phyloP scores from a whole-genome alignment of 495 filamentous ascomycete species.

The Penicillium cataractarum region DNA sequence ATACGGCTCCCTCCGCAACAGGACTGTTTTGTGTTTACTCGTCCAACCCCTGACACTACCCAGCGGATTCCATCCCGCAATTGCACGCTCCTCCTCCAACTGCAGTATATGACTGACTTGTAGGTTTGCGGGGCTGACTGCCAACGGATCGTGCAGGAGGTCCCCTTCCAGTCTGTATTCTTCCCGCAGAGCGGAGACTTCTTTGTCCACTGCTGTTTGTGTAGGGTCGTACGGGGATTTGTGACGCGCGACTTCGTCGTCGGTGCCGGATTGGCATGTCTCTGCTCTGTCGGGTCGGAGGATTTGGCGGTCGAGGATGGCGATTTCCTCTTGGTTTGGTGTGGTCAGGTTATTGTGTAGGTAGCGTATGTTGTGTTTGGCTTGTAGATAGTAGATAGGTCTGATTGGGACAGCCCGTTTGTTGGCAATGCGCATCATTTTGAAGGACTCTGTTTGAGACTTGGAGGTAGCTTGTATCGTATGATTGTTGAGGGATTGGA shows the following conservation, averaged over 20 bases:
- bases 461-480: background rate
- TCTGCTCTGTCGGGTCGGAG: conserved; percentile 32
- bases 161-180: conserved; percentile 33
- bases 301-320: conserved; percentile 27
- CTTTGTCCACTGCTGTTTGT: conserved; percentile 27
- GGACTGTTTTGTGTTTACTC: conserved; percentile 25
- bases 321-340: conserved; percentile 23
- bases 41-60: conserved; percentile 33
- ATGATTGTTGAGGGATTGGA: background rate
- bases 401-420: background rate
- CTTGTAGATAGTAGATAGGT: background rate
- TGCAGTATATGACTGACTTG: conserved; percentile 30
- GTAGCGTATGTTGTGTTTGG: background rate
- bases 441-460: background rate
- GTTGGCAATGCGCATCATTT: background rate
- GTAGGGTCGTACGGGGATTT: conserved; percentile 35
- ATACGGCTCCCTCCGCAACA: conserved; percentile 25
- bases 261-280: conserved; percentile 34
- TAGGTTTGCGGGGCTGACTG: conserved; percentile 33
- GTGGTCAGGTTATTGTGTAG: background rate
- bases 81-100: conserved; percentile 18
- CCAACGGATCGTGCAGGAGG: conserved; percentile 26
- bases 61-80: conserved; percentile 16
- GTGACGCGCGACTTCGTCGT: conserved; percentile 37
- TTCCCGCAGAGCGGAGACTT: conserved; percentile 27